phyloP scores from a whole-genome alignment of 306 rosid species.

The Cicer arietinum region DNA sequence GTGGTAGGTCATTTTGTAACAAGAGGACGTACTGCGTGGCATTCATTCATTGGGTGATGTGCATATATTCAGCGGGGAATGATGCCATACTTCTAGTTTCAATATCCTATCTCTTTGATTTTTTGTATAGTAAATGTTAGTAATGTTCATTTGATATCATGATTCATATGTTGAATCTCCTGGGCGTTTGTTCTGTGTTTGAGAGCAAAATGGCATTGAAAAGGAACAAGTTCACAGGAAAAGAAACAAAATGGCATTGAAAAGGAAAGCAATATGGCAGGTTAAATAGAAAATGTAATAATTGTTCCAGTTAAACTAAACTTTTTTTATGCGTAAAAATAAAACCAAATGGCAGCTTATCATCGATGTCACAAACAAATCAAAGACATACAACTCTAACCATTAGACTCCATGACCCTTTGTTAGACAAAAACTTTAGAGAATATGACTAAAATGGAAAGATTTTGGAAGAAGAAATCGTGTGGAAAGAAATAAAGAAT shows the following conservation, averaged over 20 bases:
- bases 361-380: no score
- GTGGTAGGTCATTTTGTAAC: constrained; percentile 24
- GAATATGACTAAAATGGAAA: no score
- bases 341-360: no score
- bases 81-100: constrained; percentile 19
- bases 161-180: not conserved
- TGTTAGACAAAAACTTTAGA: no score
- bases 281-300: not conserved
- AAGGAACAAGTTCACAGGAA: not conserved
- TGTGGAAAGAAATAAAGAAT: no score
- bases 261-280: not conserved
- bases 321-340: no score
- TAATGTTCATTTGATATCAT: constrained; percentile 16
- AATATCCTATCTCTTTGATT: constrained; percentile 20
- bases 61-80: constrained; percentile 32
- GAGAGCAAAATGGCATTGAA: constrained; percentile 1
- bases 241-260: not conserved
- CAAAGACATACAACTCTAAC: no score
- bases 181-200: constrained; percentile 9
- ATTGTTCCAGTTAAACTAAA: no score
- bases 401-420: no score
- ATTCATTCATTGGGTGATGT: constrained; percentile 27
- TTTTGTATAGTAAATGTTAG: constrained; percentile 41
- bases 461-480: no score
- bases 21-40: constrained; percentile 29